Evolutionary conservation across 2,329 filamentous ascomycete species (phyloP), one percentile per base, ranked within the genome.

Genomic region (Diaporthe sp.): DNA sequence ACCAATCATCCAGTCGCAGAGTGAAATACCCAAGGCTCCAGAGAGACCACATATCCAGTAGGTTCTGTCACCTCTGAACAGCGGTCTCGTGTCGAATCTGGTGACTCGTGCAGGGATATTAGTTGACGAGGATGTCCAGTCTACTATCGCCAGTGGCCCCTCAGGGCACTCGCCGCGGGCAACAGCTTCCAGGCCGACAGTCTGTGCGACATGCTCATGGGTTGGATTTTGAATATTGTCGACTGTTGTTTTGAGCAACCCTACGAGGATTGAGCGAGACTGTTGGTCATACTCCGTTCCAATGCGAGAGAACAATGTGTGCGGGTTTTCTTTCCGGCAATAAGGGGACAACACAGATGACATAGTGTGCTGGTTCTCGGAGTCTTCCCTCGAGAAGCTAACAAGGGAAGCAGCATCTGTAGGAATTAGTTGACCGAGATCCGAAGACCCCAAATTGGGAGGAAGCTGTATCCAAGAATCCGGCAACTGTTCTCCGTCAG

Each of bases 11-110:
- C 61, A 76, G 51, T 73, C 71, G 10, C 44, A 53, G 0, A 73
- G 25, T 22, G 74, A 76, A 7, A 76, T 42, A 12, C 74, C 74
- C 53, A 76, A 39, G 5, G 70, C 61, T 6, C 74, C 74, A 25
- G 74, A 49, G 5, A 76, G 31, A 17, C 74, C 74, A 37, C 31
- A 39, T 17, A 76, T 34, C 70, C 70, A 76, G 34, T 76, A 76
- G 10, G 74, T 76, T 12, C 60, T 44, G 8, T 70, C 60, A 25
- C 37, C 22, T 22, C 25, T n/a, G 46, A 76, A 76, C 2, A 72
- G 51, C 2, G 58, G n/a, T 3, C 25, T 37, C 37, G 49, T 34
- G 22, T 72, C 67, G 13, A 72, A 34, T 7, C 67, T 46, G 12
- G 44, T 39, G 19, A 75, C 67, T 34, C 49, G 44, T 10, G 49